phyloP scores from a whole-genome alignment of 106 monocot genomes.

The Gastrodia elata region DNA sequence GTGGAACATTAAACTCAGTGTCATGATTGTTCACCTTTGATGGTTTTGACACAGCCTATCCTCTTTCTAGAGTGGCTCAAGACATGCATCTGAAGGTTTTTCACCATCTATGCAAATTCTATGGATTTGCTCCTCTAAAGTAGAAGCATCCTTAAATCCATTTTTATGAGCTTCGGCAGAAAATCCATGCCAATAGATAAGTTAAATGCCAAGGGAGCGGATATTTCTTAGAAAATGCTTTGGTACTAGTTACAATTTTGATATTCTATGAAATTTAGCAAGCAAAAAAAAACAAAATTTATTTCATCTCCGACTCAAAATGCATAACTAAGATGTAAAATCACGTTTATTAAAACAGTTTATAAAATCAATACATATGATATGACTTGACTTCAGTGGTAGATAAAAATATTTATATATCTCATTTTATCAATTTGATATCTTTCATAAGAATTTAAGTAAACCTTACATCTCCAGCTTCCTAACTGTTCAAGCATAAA shows the following conservation, averaged over 20 bases:
- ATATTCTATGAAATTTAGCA: not conserved
- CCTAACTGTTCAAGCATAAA: not conserved
- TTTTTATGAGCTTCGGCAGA: not conserved
- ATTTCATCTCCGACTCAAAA: not conserved
- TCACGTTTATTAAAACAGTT: not conserved
- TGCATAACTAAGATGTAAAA: not conserved
- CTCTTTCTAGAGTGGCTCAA: not conserved
- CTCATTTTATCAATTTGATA: not conserved
- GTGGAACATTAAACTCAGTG: not conserved
- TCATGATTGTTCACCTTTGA: not conserved
- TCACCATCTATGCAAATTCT: not conserved
- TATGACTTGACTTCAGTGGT: not conserved
- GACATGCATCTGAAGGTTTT: not conserved
- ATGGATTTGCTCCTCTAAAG: not conserved
- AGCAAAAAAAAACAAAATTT: not conserved
- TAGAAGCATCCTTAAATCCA: not conserved
- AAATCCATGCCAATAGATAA: not conserved
- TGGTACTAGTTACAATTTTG: not conserved
- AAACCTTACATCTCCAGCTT: not conserved
- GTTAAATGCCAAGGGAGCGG: not conserved
- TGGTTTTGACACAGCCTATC: not conserved
- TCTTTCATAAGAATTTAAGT: not conserved
- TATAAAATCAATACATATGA: not conserved
- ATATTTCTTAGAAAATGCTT: not conserved
- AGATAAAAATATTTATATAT: not conserved